phyloP scores from a whole-genome alignment of 2,329 filamentous ascomycete genomes.

The Botryosphaeria agaves region DNA sequence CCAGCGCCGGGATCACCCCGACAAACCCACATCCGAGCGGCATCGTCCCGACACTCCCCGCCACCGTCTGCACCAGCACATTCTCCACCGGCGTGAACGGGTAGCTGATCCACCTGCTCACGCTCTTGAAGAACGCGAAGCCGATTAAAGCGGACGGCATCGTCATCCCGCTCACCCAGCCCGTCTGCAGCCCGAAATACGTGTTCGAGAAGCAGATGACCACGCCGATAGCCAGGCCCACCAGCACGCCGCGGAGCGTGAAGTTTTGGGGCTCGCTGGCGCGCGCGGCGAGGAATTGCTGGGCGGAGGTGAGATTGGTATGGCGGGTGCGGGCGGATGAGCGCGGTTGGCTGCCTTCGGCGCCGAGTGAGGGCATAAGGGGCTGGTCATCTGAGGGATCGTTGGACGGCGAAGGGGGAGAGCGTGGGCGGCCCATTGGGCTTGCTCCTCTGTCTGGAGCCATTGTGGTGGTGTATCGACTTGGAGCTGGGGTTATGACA shows the following conservation, averaged over 20 bases:
- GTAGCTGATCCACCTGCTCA: constrained; percentile 53
- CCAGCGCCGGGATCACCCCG: constrained; percentile 81
- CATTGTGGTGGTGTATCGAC: too few species aligned
- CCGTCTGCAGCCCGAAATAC: constrained; percentile 94
- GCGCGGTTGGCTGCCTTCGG: too few species aligned
- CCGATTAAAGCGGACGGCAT: constrained; percentile 93
- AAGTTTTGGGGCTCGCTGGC: constrained; percentile 48
- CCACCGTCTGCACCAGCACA: constrained; percentile 89
- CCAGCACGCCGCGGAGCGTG: constrained; percentile 62
- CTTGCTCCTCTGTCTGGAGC: too few species aligned
- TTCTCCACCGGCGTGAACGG: constrained; percentile 94
- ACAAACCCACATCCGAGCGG: constrained; percentile 91
- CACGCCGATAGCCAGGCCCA: constrained; percentile 69
- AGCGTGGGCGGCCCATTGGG: too few species aligned
- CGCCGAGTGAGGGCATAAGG: too few species aligned
- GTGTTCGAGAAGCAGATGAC: constrained; percentile 95
- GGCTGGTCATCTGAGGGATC: too few species aligned
- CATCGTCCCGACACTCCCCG: constrained; percentile 92
- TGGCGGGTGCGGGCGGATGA: not conserved
- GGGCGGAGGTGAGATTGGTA: not conserved
- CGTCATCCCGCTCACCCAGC: constrained; percentile 75
- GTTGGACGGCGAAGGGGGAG: too few species aligned
- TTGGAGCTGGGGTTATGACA: too few species aligned
- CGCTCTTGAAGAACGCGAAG: constrained; percentile 77
- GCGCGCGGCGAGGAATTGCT: constrained; percentile 7